These are phyloP conservation scores for Termitomyces sp. DNA, from an alignment of 768 basidiomycete genomes.

Conservation along the genomic window DNA sequence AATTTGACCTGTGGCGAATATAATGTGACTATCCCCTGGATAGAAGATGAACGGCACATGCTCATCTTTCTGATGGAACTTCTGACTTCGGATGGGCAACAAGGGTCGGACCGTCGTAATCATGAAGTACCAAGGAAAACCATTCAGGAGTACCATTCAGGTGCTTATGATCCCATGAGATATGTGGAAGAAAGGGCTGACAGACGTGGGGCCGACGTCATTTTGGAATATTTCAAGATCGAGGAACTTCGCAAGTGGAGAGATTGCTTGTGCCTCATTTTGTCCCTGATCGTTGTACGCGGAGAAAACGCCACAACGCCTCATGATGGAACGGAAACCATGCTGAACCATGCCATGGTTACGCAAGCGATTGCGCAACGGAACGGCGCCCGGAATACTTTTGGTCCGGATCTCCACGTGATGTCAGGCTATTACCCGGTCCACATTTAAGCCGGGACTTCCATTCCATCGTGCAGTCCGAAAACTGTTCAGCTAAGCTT, in stretches of 20 bases:
- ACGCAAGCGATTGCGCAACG: background rate
- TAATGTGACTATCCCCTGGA: too few relatives aligned
- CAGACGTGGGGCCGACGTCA: conserved; percentile 1
- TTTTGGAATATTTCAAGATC: background rate
- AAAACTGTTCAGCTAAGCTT: background rate
- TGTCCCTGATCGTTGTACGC: background rate
- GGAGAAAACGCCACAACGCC: conserved; percentile 5
- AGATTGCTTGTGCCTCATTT: background rate
- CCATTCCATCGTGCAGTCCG: background rate
- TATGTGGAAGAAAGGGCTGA: conserved; percentile 1
- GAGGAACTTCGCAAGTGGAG: background rate
- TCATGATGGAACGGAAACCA: too few relatives aligned
- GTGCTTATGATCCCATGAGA: background rate
- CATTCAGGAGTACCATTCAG: background rate
- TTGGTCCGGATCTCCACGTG: background rate
- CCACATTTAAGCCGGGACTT: background rate
- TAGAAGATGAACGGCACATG: background rate
- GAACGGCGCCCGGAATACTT: background rate
- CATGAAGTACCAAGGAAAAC: background rate
- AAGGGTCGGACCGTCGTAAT: conserved; percentile 6
- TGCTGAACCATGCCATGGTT: too few relatives aligned
- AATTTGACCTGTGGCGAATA: background rate
- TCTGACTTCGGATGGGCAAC: background rate
- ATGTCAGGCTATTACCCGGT: background rate
- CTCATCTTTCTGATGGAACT: conserved; percentile 13